Evolutionary conservation across 352 stramenopile genomes (phyloP).

Genomic region (Peronospora destructor): DNA sequence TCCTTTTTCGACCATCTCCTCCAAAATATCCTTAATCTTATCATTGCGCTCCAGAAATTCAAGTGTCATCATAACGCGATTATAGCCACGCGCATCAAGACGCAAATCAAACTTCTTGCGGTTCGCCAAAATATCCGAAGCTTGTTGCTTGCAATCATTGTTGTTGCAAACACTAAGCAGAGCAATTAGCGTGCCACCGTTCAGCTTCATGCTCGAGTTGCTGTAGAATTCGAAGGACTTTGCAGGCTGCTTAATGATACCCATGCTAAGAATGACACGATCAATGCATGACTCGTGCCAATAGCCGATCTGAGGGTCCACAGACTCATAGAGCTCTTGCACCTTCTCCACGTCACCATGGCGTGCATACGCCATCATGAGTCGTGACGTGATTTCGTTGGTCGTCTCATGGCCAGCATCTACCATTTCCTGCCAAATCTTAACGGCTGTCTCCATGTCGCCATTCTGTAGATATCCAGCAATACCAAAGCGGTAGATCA

Average conservation of each 20-base stretch:
- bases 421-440: constrained; percentile 49
- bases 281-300: constrained; percentile 70
- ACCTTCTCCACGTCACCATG: constrained; percentile 41
- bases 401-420: constrained; percentile 44
- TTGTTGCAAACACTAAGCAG: constrained; percentile 60
- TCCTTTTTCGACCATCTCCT: constrained; percentile 54
- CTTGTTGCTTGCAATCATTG: constrained; percentile 67
- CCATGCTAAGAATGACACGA: constrained; percentile 60
- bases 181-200: constrained; percentile 58
- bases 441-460: constrained; percentile 39
- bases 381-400: constrained; percentile 61
- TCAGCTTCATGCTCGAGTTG: constrained; percentile 76
- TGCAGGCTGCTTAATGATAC: constrained; percentile 48
- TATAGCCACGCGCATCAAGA: constrained; percentile 64
- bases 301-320: constrained; percentile 55
- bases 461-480: constrained; percentile 43
- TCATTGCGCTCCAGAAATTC: constrained; percentile 61
- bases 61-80: constrained; percentile 63
- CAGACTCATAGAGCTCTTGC: constrained; percentile 39
- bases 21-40: constrained; percentile 48
- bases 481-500: constrained; percentile 69
- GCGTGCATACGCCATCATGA: constrained; percentile 50
- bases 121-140: constrained; percentile 65
- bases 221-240: constrained; percentile 74
- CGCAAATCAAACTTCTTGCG: constrained; percentile 68